Evolutionary conservation across 192 early-diverging fungal species (phyloP), one percentile per base, ranked within the genome.

Genomic region (Umbelopsis vinacea): DNA sequence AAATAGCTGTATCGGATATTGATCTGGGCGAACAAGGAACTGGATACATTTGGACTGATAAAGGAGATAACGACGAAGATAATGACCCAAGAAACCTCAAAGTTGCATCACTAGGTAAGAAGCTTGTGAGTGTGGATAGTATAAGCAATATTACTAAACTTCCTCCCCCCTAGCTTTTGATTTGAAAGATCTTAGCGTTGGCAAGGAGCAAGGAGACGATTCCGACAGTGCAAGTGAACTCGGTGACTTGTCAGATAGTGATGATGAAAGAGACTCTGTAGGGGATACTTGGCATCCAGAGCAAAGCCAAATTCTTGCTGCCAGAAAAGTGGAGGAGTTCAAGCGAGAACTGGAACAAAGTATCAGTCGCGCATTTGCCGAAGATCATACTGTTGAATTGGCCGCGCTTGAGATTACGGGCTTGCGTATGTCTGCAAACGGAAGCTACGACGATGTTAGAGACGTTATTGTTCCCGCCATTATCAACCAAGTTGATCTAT

Each of bases 371-470:
- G 93, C 95, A 9, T 89, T 96, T 70, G 83, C 81, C 22, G 94
- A 96, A 60, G 80, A 86, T 52, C 93, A 95, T 75, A 73, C 80
- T 7, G 83, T 92, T 15, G 91, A 93, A 24, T 89, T 89, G 69
- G 87, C 95, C 11, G 85, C 85, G 8, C 79, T 96, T 12, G 96
- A 99, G 83, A 82, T 98, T 17, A 96, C 93, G 67, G 91, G 91
- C 6, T 81, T 96, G 55, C 92, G 95, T 50, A 90, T 98, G 89
- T 89, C 94, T 22, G 89, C 88, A 67, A 92, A 97, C 80, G 89
- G 91, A 19, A 88, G 87, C 12, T 94, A 92, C 72, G 82, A 89
- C 38, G 92, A 95, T 77, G 84, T 97, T 73, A 87, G 94, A 9
- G 82, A 82, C 46, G 82, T 91, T 12, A 84, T 95, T n/a, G 82